Base-by-base conservation (phyloP, 805 yeast genomes). In the Kodamaea restingae region DNA sequence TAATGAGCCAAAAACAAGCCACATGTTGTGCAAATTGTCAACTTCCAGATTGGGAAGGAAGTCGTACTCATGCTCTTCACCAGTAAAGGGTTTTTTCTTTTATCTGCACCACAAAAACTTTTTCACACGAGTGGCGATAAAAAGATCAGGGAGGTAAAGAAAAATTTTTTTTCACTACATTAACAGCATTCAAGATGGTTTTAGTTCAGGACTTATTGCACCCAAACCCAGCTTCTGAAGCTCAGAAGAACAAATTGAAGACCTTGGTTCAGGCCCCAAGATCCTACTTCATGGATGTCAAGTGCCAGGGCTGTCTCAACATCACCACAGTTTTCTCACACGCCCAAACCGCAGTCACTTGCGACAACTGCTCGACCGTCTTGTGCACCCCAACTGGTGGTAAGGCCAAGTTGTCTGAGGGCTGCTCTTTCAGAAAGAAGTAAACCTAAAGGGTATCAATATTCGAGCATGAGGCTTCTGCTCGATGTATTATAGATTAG, bases 161-260 rank as follows among this genome's bases (percentile, higher is more conserved):
- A 18, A 33, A 33, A 33, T 17, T 15, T 35, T 35, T 35, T 26
- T 8, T 12, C 6, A 27, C 15, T 12, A 27, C 17, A 12, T 27
- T 21, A 26, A 17, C 20, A 18, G 18, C n/a, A n/a, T 35, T n/a
- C 32, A 48, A 32, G 18, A 46, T 48, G 70, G 70, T 64, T 60
- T 64, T 64, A 61, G 69, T 63, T 56, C 65, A 63, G 54, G 70
- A 64, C 60, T 63, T 64, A 54, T 64, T 64, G 55, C 59, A 64
- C 63, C 70, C 70, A 42, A 50, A 50, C 52, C 57, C 66, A 42
- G 63, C 61, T 43, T 47, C 68, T 32, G 69, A 63, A 54, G 61
- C 63, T 43, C 60, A 58, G 41, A 50, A 59, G 50, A 60, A 64
- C 58, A 64, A 64, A 45, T 55, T 60, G 54, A 64, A 64, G 61